Percentiles rank a stretch among this genome's conserved stretches.
These are phyloP conservation scores for Biscogniauxia marginata DNA, from an alignment of 2,329 filamentous ascomycete species.

Conservation along the genomic window DNA sequence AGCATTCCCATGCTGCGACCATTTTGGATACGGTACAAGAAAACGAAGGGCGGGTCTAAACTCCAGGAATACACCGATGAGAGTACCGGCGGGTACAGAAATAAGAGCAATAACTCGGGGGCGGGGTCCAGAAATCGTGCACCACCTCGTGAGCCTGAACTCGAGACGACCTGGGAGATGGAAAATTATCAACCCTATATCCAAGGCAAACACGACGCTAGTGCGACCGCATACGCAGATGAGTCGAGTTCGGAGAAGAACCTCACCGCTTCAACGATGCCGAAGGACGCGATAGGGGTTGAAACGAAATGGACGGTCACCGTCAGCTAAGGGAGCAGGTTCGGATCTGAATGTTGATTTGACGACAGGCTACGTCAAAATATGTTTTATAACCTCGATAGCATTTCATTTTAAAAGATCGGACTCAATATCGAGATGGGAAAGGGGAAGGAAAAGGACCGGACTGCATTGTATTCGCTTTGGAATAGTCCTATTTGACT, in stretches of 20 bases:
- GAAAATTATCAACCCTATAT: constrained; percentile 15
- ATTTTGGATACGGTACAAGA: constrained; percentile 31
- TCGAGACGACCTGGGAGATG: constrained; percentile 24
- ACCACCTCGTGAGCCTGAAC: not conserved
- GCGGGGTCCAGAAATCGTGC: constrained; percentile 5
- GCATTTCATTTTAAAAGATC: not conserved
- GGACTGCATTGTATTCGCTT: not conserved
- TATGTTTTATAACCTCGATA: not conserved
- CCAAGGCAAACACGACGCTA: constrained; percentile 7
- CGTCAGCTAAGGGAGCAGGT: not conserved
- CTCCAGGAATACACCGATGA: constrained; percentile 24
- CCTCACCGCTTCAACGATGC: constrained; percentile 6
- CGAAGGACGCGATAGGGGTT: constrained; percentile 14
- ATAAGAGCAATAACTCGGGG: constrained; percentile 4
- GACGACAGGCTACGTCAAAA: not conserved
- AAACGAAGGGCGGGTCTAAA: constrained; percentile 30
- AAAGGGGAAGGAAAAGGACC: not conserved
- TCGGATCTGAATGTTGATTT: not conserved
- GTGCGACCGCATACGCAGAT: constrained; percentile 14
- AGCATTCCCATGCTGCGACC: constrained; percentile 7
- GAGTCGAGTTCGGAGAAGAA: constrained; percentile 26
- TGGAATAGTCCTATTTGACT: not conserved
- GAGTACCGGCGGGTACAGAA: constrained; percentile 10
- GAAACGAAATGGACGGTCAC: constrained; percentile 20
- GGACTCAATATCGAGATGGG: not conserved